Percentiles rank a stretch among this genome's conserved stretches.
Evolutionary conservation across 345 rosid genomes (phyloP).

Genomic region (Nephelium lappaceum): DNA sequence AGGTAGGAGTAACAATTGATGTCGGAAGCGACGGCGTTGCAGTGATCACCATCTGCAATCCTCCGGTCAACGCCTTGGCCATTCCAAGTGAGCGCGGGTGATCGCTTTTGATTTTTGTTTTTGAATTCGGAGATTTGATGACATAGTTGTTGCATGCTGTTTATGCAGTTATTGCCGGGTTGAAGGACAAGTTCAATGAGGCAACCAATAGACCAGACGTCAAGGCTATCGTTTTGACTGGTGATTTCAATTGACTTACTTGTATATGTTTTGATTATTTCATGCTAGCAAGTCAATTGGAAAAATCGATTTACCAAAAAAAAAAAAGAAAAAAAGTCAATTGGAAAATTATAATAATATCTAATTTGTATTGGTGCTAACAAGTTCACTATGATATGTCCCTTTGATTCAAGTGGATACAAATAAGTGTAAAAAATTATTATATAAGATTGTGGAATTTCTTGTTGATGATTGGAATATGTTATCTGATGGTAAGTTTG

Average conservation of each 20-base stretch:
- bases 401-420: not conserved
- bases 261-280: no score
- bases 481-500: not conserved
- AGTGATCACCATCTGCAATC: conserved; percentile 75
- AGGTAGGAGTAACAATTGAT: conserved; percentile 58
- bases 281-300: no score
- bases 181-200: conserved; percentile 72
- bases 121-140: not conserved
- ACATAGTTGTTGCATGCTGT: not conserved
- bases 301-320: no score
- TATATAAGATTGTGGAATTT: not conserved
- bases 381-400: not conserved
- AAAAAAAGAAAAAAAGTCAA: no score
- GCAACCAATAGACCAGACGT: conserved; percentile 77
- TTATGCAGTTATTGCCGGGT: conserved; percentile 62
- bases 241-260: conserved; percentile 31
- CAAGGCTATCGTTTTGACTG: conserved; percentile 81
- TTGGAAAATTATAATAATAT: no score
- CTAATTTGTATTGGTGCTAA: not conserved
- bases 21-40: conserved; percentile 94
- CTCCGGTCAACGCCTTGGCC: conserved; percentile 94
- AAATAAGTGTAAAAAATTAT: not conserved
- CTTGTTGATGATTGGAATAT: not conserved
- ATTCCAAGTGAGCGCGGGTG: conserved; percentile 52
- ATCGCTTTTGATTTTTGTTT: not conserved